These are phyloP conservation scores for Cryptococcus floricola DNA, from an alignment of 1,284 basidiomycete species.

Conservation along the genomic window DNA sequence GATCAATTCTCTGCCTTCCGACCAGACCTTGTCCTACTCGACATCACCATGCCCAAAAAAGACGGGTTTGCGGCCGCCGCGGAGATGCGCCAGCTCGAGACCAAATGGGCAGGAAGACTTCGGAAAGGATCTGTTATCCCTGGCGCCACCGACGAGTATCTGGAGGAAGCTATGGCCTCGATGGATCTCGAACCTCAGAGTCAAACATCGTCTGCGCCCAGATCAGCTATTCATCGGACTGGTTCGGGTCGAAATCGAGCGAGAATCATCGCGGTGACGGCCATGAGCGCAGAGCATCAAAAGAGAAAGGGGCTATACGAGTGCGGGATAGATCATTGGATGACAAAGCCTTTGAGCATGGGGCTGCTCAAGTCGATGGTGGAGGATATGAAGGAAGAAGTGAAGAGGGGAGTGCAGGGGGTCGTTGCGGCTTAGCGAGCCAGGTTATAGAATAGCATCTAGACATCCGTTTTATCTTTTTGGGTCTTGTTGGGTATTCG, in stretches of 20 bases:
- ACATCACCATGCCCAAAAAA: slow-evolving; percentile 49
- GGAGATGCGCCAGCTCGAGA: slow-evolving; percentile 39
- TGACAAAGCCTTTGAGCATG: slow-evolving; percentile 39
- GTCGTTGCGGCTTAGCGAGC: not conserved
- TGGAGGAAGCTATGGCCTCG: not conserved
- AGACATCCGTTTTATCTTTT: too few relatives aligned
- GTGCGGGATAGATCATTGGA: slow-evolving; percentile 43
- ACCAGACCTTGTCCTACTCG: slow-evolving; percentile 38
- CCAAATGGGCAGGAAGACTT: not conserved
- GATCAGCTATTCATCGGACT: not conserved
- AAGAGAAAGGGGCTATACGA: slow-evolving; percentile 38
- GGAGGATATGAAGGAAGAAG: slow-evolving; percentile 15
- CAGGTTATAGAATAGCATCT: not conserved
- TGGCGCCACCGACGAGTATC: not conserved
- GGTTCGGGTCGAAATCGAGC: slow-evolving; percentile 6
- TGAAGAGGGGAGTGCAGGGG: not conserved
- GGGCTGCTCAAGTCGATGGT: slow-evolving; percentile 11
- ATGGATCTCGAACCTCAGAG: not conserved
- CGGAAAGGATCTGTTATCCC: not conserved
- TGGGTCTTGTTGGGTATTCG: too few relatives aligned
- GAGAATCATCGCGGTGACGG: slow-evolving; percentile 48
- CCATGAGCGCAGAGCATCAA: slow-evolving; percentile 41
- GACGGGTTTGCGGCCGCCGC: slow-evolving; percentile 43
- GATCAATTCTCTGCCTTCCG: slow-evolving; percentile 32
- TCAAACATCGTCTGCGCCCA: not conserved